A percentile compares a stretch with the other conserved stretches of the same genome.
Evolutionary conservation across 495 filamentous ascomycete species (phyloP).

Genomic region (Aspergillus haitiensis): DNA sequence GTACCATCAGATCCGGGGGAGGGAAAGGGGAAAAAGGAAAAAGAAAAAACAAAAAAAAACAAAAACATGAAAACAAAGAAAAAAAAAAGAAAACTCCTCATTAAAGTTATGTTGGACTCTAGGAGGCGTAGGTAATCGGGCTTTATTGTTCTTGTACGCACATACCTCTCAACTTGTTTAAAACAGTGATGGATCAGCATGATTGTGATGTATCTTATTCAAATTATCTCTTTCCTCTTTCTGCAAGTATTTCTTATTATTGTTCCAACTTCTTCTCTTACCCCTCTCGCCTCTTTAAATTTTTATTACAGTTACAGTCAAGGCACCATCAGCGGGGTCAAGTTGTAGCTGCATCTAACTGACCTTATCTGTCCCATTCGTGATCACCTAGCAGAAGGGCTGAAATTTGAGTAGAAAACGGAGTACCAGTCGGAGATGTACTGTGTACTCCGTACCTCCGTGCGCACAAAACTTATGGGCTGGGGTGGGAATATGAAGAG

Average conservation of each 20-base stretch:
- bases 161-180: background rate
- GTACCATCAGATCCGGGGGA: background rate
- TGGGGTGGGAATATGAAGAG: too few species aligned
- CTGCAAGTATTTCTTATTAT: background rate
- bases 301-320: too few species aligned
- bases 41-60: background rate
- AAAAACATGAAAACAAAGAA: background rate
- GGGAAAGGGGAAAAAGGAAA: constrained; percentile 2
- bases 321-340: too few species aligned
- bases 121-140: background rate
- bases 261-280: background rate
- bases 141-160: too few species aligned
- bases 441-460: too few species aligned
- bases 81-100: background rate
- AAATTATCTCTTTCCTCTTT: constrained; percentile 3
- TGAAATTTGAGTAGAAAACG: too few species aligned
- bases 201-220: constrained; percentile 17
- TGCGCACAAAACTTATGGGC: too few species aligned
- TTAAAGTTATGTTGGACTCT: background rate
- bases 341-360: too few species aligned
- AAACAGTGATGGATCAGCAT: background rate
- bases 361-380: too few species aligned
- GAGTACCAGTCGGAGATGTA: too few species aligned
- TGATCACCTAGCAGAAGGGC: too few species aligned
- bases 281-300: background rate